Base-by-base conservation (phyloP, 345 rosid genomes). In the Aquilaria sinensis region DNA sequence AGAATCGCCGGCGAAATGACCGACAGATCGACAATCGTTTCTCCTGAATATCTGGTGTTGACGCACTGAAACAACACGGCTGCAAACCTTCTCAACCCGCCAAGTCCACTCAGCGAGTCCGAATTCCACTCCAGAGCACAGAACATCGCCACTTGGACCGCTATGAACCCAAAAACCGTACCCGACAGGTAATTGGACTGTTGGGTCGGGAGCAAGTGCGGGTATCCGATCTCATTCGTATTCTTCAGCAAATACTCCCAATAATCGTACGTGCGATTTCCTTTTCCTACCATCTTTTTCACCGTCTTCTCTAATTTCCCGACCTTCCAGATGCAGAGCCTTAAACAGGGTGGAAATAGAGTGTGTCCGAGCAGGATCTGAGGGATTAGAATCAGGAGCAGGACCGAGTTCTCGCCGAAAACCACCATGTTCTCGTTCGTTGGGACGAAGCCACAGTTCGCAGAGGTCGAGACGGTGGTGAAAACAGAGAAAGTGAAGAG, bases 391-490 rank as follows among this genome's bases (percentile, higher is more conserved):
- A 79, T 37, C 1, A 75, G 48, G 31, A 74, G 75, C 15, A 82
- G 77, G 45, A 72, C 72, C 2, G 86, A 67, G 57, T 82, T 70
- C 57, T 69, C 64, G 30, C 31, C 56, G 62, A 83, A 83, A 31
- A 56, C 79, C 1, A 71, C 31, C 84, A 82, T 78, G 80, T 80
- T 82, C 54, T 85, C 87, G 5, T 85, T 82, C 5, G 87, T 82
- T 0, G 91, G 87, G 1, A 80, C 64, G 7, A 85, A 82, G 1
- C 90, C 91, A 2, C 81, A 78, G 37, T 49, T 80, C 0, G 79
- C 53, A 33, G 80, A 80, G 2, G 80, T 82, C 0, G 87, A 82
- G 9, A 82, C 72, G 0, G 65, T 49, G 9, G 77, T 68, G 67
- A 85, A 80, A 33, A 78, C 45, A 0, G 87, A 75, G 63, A 82